These are phyloP conservation scores for Capillidium heterosporum DNA, from an alignment of 371 early-diverging fungal genomes.

Conservation along the genomic window DNA sequence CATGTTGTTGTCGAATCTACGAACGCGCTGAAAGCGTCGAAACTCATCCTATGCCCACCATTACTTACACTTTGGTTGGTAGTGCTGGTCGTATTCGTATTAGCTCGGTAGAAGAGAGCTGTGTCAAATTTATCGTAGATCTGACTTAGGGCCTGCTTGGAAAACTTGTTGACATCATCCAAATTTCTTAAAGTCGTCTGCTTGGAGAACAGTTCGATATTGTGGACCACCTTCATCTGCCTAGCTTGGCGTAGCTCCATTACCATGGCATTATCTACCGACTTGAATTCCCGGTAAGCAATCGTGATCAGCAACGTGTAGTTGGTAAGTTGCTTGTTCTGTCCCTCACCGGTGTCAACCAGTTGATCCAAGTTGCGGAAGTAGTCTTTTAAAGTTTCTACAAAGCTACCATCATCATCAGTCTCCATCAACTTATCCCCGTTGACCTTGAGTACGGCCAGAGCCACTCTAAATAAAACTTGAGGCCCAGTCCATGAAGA, in stretches of 20 bases:
- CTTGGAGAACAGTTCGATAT: constrained; percentile 84
- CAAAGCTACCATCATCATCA: constrained; percentile 81
- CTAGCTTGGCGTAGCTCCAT: constrained; percentile 67
- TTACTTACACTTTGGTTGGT: constrained; percentile 7
- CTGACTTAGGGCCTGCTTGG: constrained; percentile 62
- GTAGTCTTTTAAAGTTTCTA: constrained; percentile 57
- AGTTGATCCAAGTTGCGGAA: constrained; percentile 47
- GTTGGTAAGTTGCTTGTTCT: constrained; percentile 43
- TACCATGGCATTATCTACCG: constrained; percentile 56
- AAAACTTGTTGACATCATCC: constrained; percentile 45
- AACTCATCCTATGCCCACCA: constrained; percentile 30
- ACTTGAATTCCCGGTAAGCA: constrained; percentile 81
- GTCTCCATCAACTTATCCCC: constrained; percentile 68
- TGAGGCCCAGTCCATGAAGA: constrained; percentile 87
- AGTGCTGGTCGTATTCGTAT: too few species aligned
- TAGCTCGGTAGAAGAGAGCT: constrained; percentile 47
- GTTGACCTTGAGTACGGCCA: constrained; percentile 83
- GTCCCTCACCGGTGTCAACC: constrained; percentile 32
- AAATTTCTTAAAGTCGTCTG: constrained; percentile 72
- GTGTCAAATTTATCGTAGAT: constrained; percentile 79
- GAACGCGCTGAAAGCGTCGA: constrained; percentile 36
- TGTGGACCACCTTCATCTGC: constrained; percentile 88
- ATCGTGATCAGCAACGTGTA: constrained; percentile 83
- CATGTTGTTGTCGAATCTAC: constrained; percentile 30
- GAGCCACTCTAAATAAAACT: constrained; percentile 81